Conservation (phyloP, 83 land plant genomes). For the Diphasiastrum complanatum region DNA sequence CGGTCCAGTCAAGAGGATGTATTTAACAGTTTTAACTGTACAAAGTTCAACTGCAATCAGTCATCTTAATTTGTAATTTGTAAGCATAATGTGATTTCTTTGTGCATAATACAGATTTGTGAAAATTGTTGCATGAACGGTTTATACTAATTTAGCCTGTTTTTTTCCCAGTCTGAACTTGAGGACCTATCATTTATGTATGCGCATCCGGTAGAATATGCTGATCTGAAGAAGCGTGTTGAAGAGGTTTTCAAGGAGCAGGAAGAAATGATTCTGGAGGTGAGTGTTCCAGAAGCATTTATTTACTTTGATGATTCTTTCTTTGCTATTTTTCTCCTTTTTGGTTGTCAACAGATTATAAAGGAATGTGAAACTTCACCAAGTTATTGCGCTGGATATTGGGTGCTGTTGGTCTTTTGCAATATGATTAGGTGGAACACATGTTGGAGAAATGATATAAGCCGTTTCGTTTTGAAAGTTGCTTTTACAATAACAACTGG, state of each 20-base stretch:
- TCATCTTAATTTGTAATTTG: no score
- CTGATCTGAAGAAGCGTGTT: slow-evolving; percentile 52
- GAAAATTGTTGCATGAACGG: not conserved
- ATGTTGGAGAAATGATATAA: no score
- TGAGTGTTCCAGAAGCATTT: no score
- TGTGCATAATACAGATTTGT: not conserved
- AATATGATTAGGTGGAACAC: not conserved
- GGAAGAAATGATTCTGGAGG: slow-evolving; percentile 74
- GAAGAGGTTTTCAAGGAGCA: slow-evolving; percentile 59
- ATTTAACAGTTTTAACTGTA: no score
- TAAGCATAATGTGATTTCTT: no score
- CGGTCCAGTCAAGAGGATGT: no score
- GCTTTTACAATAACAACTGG: not conserved
- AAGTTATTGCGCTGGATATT: no score
- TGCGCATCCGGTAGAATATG: slow-evolving; percentile 64
- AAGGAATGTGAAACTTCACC: no score
- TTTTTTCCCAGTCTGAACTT: slow-evolving; percentile 73
- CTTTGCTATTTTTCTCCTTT: not conserved
- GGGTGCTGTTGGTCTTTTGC: not conserved
- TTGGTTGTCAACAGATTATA: not conserved
- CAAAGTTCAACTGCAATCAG: no score
- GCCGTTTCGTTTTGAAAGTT: no score
- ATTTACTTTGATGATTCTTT: no score
- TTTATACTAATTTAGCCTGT: not conserved
- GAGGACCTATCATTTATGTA: slow-evolving; percentile 93